These are phyloP conservation scores for Suillus cothurnatus DNA, from an alignment of 768 basidiomycete species.

Conservation along the genomic window DNA sequence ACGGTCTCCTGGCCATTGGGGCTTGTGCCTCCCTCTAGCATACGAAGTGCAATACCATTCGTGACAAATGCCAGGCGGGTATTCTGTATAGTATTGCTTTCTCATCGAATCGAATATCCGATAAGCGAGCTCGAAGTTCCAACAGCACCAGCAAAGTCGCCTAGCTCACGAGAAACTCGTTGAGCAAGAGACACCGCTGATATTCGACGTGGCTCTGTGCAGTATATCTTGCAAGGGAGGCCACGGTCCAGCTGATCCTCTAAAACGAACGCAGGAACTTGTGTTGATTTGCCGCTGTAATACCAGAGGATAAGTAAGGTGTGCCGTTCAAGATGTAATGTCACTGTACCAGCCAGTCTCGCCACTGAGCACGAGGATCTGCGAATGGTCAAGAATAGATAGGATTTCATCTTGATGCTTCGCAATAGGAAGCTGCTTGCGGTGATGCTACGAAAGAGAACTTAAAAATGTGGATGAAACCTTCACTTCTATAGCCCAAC, in stretches of 20 bases:
- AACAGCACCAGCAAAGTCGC: constrained; percentile 77
- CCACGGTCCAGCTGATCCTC: constrained; percentile 86
- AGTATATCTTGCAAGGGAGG: constrained; percentile 85
- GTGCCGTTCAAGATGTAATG: constrained; percentile 41
- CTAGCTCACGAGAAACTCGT: constrained; percentile 89
- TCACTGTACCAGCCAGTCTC: constrained; percentile 69
- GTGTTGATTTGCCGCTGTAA: constrained; percentile 93
- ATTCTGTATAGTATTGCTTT: constrained; percentile 79
- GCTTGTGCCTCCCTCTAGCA: constrained; percentile 88
- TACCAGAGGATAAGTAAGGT: constrained; percentile 10
- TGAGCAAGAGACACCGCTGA: constrained; percentile 96
- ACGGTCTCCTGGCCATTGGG: constrained; percentile 71
- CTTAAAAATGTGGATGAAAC: neutral
- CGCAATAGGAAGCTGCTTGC: constrained; percentile 85
- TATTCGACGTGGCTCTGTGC: constrained; percentile 94
- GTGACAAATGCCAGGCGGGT: constrained; percentile 89
- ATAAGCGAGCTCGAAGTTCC: constrained; percentile 81
- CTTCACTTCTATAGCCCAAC: neutral
- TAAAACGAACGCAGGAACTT: constrained; percentile 91
- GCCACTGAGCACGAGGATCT: constrained; percentile 86
- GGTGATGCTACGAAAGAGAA: constrained; percentile 54
- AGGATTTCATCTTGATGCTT: constrained; percentile 75
- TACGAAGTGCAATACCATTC: constrained; percentile 92
- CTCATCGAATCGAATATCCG: constrained; percentile 93
- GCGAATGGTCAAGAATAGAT: constrained; percentile 65